phyloP scores from a whole-genome alignment of 495 filamentous ascomycete genomes.

The Xylaria venustula region DNA sequence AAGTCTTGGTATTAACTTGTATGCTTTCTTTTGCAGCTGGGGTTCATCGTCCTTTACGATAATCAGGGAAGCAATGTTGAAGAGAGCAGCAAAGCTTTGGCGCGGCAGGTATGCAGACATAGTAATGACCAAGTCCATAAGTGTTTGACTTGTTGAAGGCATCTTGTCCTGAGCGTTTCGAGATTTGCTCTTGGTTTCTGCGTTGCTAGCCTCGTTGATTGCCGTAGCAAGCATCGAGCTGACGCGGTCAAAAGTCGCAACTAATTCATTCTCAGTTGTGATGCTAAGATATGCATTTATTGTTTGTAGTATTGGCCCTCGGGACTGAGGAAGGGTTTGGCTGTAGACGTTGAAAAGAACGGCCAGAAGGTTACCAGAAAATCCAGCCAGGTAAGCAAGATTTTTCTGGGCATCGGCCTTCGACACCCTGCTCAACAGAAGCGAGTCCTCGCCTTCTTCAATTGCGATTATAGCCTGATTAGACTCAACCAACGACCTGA shows the following conservation, averaged over 20 bases:
- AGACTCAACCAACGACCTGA: constrained; percentile 86
- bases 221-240: constrained; percentile 76
- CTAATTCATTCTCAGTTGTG: constrained; percentile 68
- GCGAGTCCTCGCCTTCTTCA: constrained; percentile 63
- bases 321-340: constrained; percentile 86
- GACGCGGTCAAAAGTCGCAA: constrained; percentile 83
- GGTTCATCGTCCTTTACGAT: constrained; percentile 76
- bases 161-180: constrained; percentile 62
- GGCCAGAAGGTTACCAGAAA: constrained; percentile 83
- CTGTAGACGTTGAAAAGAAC: constrained; percentile 98
- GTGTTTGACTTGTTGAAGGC: constrained; percentile 90
- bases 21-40: constrained; percentile 98
- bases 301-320: constrained; percentile 84
- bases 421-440: constrained; percentile 69
- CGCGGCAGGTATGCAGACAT: constrained; percentile 90
- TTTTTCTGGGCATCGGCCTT: constrained; percentile 74
- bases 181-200: constrained; percentile 61
- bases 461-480: constrained; percentile 72
- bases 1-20: constrained; percentile 91
- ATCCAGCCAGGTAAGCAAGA: constrained; percentile 69
- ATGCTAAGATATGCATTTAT: constrained; percentile 94
- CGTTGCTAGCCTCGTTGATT: constrained; percentile 57
- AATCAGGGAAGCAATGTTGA: constrained; percentile 77
- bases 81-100: constrained; percentile 75
- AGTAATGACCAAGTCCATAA: constrained; percentile 94